Base-by-base conservation (phyloP, 1,284 basidiomycete species). In the Cryptococcus neoformans region DNA sequence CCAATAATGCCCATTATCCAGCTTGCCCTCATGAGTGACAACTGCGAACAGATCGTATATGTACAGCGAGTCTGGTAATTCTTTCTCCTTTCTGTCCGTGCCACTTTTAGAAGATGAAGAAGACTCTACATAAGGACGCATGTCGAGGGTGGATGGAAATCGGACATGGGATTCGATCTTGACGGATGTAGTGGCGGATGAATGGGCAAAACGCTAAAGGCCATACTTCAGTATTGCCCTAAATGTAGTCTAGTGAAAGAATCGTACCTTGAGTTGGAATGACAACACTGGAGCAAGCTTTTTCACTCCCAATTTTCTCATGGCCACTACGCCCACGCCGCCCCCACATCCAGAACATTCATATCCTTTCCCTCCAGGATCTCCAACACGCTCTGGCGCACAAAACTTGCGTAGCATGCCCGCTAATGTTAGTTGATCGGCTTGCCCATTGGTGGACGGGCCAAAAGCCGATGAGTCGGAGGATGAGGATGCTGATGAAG, bases 21-120 rank as follows among this genome's bases (percentile, higher is more conserved):
- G 86, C 73, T 90, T 88, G 8, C 94, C 94, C 72, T 96, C 91
- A 75, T 97, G 94, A 61, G 92, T 93, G 58, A 97, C 88, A 38
- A 97, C 92, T 7, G 91, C 89, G 68, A 95, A 93, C 2, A 97
- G 83, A 69, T 96, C 90, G 73, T 96, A 97, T 54, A 90, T 86
- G 75, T 91, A 97, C 76, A 92, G 82, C 11, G 82, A 81, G 41
- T 83, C 80, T 1, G 88, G 86, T 0, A 77, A 60, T 11, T 34
- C 12, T 17, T 49, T 40, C 10, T 38, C 28, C 28, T 28, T 28
- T 11, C n/a, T 14, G 46, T 48, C 46, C 4, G 7, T 14, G 14
- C 7, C 6, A 12, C 40, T 38, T 11, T 39, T 16, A 14, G 49
- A 35, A 10, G 40, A 8, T 6, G 49, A 21, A 4, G 39, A 38